Evolutionary conservation across 192 early-diverging fungal species (phyloP).

Genomic region (Coemansia sp.): DNA sequence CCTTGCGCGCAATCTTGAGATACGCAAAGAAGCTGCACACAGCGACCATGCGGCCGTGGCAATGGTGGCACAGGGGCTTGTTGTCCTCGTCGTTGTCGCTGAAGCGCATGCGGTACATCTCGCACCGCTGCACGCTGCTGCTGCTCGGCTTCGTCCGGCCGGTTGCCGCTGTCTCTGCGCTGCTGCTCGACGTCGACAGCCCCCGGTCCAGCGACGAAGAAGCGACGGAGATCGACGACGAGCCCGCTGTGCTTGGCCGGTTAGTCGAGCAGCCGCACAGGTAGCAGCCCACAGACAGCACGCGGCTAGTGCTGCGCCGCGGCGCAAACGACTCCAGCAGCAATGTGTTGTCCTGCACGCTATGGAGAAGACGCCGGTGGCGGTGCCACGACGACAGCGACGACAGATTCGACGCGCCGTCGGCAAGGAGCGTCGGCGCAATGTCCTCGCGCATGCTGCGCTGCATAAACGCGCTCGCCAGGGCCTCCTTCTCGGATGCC

Average conservation of each 20-base stretch:
- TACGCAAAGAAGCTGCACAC: slow-evolving; percentile 53
- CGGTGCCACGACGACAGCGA: slow-evolving; percentile 38
- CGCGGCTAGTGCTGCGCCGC: slow-evolving; percentile 18
- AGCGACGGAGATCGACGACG: slow-evolving; percentile 3
- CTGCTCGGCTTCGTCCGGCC: not conserved
- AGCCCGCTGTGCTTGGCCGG: not conserved
- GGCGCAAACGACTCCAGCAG: slow-evolving; percentile 43
- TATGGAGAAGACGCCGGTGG: slow-evolving; percentile 39
- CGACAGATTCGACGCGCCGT: slow-evolving; percentile 15
- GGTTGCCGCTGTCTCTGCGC: slow-evolving; percentile 1
- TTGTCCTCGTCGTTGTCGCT: slow-evolving; percentile 42
- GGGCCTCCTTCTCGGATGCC: slow-evolving; percentile 35
- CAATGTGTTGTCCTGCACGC: slow-evolving; percentile 42
- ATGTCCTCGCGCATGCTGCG: slow-evolving; percentile 50
- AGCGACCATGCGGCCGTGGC: slow-evolving; percentile 44
- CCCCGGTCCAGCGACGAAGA: slow-evolving; percentile 9
- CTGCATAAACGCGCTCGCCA: slow-evolving; percentile 36
- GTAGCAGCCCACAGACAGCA: slow-evolving; percentile 43
- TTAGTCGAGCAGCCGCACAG: slow-evolving; percentile 39
- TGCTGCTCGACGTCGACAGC: slow-evolving; percentile 6
- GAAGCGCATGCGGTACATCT: slow-evolving; percentile 45
- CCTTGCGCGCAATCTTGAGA: slow-evolving; percentile 43
- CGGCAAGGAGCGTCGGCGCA: slow-evolving; percentile 36
- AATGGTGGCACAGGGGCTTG: slow-evolving; percentile 42
- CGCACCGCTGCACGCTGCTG: slow-evolving; percentile 9